Base-by-base conservation (phyloP, 306 rosid genomes). In the Gillenia trifoliata region DNA sequence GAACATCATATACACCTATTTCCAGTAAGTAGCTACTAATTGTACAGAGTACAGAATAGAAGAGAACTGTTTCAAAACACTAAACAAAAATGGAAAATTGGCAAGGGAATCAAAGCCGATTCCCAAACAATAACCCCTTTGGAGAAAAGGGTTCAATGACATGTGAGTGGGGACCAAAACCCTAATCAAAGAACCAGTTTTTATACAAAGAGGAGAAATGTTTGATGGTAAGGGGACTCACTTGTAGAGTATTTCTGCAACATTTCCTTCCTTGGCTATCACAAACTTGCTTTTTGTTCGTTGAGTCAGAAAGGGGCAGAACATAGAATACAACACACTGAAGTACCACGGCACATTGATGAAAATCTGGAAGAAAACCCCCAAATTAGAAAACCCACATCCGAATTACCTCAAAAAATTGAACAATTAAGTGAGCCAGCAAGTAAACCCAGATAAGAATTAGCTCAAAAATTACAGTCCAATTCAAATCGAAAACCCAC, bases 341-440 rank as follows among this genome's bases (percentile, higher is more conserved):
- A 94, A 94, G 89, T 94, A 94, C 99, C 99, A 94, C 0, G 99
- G 96, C 30, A 94, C 99, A 79, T 94, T 92, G 89, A 92, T 85
- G 87, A 94, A 94, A 85, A 94, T 84, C 95, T 94, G 82, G 62
- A 43, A 22, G 25, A 19, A 50, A 20, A 19, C 20, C 55, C 36
- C 78, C 19, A 19, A 66, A 62, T 60, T 25, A 36, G 23, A 65
- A 66, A 8, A 56, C 22, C 45, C 30, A 72, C 5, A 75, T 12
- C 55, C 30, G 28, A 52, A 47, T 47, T 56, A 68, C n/a, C 19
- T n/a, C 45, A 33, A 20, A 31, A 17, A 25, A 74, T 5, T 19
- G n/a, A 52, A 52, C 25, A 52, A 49, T 49, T 49, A 17, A 40
- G 45, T 40, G 45, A 40, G 45, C 45, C 6, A 52, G 23, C 57